Percentiles rank a stretch among this genome's conserved stretches.
phyloP scores from a whole-genome alignment of 2,329 filamentous ascomycete genomes.

The Pseudocercospora cruenta region DNA sequence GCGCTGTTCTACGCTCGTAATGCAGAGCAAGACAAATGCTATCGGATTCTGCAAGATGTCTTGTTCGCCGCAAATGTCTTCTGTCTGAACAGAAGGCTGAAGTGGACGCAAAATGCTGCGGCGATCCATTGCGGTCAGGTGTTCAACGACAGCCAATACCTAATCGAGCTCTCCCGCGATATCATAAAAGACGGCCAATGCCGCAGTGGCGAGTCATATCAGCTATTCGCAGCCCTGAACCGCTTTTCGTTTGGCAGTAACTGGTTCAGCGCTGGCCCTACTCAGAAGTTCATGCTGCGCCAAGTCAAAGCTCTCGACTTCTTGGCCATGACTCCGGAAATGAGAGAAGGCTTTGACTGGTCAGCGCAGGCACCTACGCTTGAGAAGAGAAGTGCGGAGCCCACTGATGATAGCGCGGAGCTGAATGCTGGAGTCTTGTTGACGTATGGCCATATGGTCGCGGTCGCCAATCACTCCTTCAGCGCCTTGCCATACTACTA shows the following conservation, averaged over 20 bases:
- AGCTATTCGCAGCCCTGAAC: conserved; percentile 79
- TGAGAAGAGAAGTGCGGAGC: conserved; percentile 33
- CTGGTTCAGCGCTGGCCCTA: conserved; percentile 78
- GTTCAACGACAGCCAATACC: conserved; percentile 75
- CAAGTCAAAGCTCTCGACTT: conserved; percentile 90
- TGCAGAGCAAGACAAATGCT: conserved; percentile 71
- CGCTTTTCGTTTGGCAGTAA: conserved; percentile 72
- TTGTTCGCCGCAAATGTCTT: conserved; percentile 79
- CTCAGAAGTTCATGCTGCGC: conserved; percentile 87
- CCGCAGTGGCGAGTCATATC: conserved; percentile 79
- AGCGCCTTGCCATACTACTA: conserved; percentile 89
- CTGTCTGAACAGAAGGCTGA: conserved; percentile 56
- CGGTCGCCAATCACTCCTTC: conserved; percentile 78
- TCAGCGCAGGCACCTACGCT: conserved; percentile 45
- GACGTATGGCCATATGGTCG: conserved; percentile 80
- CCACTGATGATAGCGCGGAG: conserved; percentile 20
- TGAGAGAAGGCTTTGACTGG: conserved; percentile 49
- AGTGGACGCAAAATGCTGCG: conserved; percentile 34
- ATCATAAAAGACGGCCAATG: conserved; percentile 73
- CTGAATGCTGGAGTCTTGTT: conserved; percentile 82
- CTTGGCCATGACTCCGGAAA: conserved; percentile 58
- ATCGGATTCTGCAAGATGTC: conserved; percentile 77
- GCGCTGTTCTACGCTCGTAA: conserved; percentile 73
- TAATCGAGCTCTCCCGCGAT: conserved; percentile 74
- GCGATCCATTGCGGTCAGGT: conserved; percentile 72